These are phyloP conservation scores for Puya raimondii DNA, from an alignment of 176 grass and related monocot species.

Conservation along the genomic window DNA sequence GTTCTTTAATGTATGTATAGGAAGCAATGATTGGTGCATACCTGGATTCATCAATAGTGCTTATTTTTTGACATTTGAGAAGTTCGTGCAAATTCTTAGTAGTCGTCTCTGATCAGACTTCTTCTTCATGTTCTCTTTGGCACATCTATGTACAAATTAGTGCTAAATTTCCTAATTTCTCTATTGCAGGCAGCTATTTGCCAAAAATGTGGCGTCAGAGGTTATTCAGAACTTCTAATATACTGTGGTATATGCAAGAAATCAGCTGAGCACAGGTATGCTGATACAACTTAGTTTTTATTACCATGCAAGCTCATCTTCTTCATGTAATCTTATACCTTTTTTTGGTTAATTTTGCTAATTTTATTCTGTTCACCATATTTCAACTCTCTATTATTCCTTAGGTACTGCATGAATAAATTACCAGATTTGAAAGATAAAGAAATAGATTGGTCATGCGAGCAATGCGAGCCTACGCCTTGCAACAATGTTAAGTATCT, in stretches of 20 bases:
- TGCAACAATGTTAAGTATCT: neutral
- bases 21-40: no score
- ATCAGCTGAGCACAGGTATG: slow-evolving; percentile 24
- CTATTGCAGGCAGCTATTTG: slow-evolving; percentile 26
- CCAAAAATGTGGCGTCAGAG: slow-evolving; percentile 25
- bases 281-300: neutral
- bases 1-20: no score
- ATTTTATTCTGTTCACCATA: neutral
- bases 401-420: slow-evolving; percentile 30
- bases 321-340: neutral
- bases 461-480: slow-evolving; percentile 10
- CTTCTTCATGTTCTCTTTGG: no score
- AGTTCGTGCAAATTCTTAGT: no score
- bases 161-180: neutral
- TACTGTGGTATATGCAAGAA: slow-evolving; percentile 19
- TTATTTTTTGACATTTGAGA: no score
- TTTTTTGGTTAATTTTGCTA: neutral
- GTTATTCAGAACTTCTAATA: slow-evolving; percentile 15
- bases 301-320: neutral
- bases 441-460: slow-evolving; percentile 16
- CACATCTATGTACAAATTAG: neutral
- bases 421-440: slow-evolving; percentile 1
- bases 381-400: slow-evolving; percentile 1
- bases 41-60: no score
- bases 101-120: no score